These are phyloP conservation scores for Blumeria hordei DNA, from an alignment of 2,329 filamentous ascomycete genomes.

Conservation along the genomic window DNA sequence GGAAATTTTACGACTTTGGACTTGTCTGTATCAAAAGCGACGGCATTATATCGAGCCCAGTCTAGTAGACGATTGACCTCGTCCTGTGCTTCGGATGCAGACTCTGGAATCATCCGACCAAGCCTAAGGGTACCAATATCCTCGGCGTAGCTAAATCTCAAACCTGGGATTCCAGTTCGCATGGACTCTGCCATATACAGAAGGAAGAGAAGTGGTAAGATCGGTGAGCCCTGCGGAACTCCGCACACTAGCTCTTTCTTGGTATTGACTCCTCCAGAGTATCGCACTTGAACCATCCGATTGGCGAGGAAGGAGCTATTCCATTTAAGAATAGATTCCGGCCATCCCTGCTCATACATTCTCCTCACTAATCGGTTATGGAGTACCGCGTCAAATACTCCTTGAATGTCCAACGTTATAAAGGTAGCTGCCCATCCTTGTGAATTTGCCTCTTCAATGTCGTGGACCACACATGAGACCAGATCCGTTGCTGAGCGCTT, in stretches of 20 bases:
- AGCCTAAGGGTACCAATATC: too few species aligned
- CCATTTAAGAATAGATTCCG: not conserved
- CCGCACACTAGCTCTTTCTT: not conserved
- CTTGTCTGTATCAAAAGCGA: not conserved
- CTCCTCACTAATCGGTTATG: not conserved
- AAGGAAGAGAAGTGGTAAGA: not conserved
- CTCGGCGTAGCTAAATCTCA: too few species aligned
- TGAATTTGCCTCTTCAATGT: not conserved
- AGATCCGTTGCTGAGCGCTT: not conserved
- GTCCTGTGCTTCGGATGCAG: too few species aligned
- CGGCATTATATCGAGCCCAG: not conserved
- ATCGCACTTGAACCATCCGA: not conserved
- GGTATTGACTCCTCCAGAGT: not conserved
- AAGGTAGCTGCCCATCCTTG: not conserved
- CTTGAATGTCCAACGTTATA: not conserved
- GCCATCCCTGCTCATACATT: not conserved
- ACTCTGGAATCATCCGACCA: too few species aligned
- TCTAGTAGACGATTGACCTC: not conserved
- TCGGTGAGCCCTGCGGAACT: not conserved
- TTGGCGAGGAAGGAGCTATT: not conserved
- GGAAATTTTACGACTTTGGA: not conserved
- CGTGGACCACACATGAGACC: not conserved
- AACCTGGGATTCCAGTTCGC: too few species aligned
- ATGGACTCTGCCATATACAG: too few species aligned
- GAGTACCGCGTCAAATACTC: not conserved